Evolutionary conservation across 345 rosid species (phyloP), one percentile per base, ranked within the genome.

Genomic region (Aquilaria sinensis): DNA sequence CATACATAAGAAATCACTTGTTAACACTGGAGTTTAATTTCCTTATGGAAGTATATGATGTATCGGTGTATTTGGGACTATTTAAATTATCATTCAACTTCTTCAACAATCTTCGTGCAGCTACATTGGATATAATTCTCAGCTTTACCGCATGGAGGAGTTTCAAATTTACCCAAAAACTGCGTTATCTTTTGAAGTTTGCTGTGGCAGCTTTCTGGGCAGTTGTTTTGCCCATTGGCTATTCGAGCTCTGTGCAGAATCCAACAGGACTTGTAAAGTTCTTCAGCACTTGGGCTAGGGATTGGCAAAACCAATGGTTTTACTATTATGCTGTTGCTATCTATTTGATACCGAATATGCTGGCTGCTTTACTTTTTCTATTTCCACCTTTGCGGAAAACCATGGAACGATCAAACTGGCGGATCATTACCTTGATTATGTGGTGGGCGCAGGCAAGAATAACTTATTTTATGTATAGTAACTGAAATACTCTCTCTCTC

Each of bases 381-480:
- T 74, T 85, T 78, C 99, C 96, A 62, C 81, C 80, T 67, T 41
- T 88, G 49, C 83, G 96, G 75, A 84, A 84, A 71, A 63, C 65
- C 37, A 87, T 91, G 93, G 99, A 94, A 81, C 83, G 81, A 51
- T 94, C 99, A 56, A 94, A 92, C 70, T 78, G 74, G 82, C 75
- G 77, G 61, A 83, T 90, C 60, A 50, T 87, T 60, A 94, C 93
- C 64, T 61, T 91, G 57, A 57, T 89, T 58, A 84, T 91, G 91
- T 94, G 99, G 99, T 94, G 99, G 97, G 86, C 99, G 64, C 99
- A 90, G 91, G 99, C 71, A 85, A 80, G 87, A 68, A 69, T 74
- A 31, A 58, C 48, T 56, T 15, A 34, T 33, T 41, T 16, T 45
- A 47, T 37, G 43, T 37, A 37, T 37, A 37, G 5, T 59, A 56